These are phyloP conservation scores for Fusarium secorum DNA, from an alignment of 2,329 filamentous ascomycete species.

Conservation along the genomic window DNA sequence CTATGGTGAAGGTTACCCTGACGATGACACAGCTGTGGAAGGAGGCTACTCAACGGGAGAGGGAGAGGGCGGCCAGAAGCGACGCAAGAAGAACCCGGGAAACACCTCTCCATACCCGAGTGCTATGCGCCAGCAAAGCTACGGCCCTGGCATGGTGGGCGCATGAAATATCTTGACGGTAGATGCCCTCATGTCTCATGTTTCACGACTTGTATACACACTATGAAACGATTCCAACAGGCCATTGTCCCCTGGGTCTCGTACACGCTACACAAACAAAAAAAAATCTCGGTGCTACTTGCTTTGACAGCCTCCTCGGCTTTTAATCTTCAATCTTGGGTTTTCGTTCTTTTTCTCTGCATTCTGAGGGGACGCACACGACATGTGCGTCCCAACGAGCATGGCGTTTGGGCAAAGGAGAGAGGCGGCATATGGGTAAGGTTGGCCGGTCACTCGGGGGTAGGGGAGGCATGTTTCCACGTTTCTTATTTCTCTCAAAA, in stretches of 20 bases:
- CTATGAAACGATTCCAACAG: constrained; percentile 43
- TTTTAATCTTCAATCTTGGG: constrained; percentile 28
- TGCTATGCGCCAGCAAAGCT: constrained; percentile 60
- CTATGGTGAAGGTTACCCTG: constrained; percentile 74
- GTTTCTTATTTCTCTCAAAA: constrained; percentile 19
- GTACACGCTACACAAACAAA: constrained; percentile 22
- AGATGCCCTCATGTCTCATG: constrained; percentile 13
- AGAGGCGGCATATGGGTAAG: constrained; percentile 29
- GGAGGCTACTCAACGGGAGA: constrained; percentile 76
- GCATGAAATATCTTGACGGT: constrained; percentile 51
- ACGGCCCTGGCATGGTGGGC: constrained; percentile 66
- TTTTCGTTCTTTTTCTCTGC: constrained; percentile 27
- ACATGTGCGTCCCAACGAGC: constrained; percentile 39
- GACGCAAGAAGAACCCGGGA: constrained; percentile 68
- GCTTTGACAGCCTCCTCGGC: constrained; percentile 26
- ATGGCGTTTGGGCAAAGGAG: constrained; percentile 46
- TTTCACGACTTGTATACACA: constrained; percentile 41
- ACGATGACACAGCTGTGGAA: constrained; percentile 68
- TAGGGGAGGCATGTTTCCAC: constrained; percentile 19
- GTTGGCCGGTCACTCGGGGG: constrained; percentile 17
- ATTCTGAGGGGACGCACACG: constrained; percentile 37
- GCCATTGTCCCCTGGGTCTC: constrained; percentile 14
- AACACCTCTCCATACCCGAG: constrained; percentile 53
- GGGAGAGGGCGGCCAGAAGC: constrained; percentile 71
- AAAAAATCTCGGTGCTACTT: constrained; percentile 29